A percentile compares a stretch with the other conserved stretches of the same genome.
These are phyloP conservation scores for Astrothelium macrocarpum DNA, from an alignment of 495 filamentous ascomycete genomes.

Conservation along the genomic window DNA sequence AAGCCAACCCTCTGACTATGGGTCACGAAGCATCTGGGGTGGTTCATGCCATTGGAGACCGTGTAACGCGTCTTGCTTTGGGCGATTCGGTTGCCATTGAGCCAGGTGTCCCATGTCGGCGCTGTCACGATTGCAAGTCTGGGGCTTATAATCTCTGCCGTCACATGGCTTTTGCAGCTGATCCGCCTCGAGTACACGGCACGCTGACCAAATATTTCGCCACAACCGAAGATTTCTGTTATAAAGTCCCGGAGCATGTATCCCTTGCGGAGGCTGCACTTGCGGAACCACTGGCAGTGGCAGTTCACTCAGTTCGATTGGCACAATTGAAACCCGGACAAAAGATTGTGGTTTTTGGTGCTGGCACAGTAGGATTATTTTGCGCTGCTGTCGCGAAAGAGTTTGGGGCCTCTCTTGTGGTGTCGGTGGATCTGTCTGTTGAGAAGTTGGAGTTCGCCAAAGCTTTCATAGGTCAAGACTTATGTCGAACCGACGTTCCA, in stretches of 20 bases:
- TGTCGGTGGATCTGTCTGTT: slow-evolving; percentile 15
- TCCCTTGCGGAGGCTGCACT: slow-evolving; percentile 17
- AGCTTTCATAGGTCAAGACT: not conserved
- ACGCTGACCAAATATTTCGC: slow-evolving; percentile 18
- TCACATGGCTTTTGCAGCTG: slow-evolving; percentile 21
- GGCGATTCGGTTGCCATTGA: slow-evolving; percentile 23
- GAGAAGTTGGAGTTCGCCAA: slow-evolving; percentile 16
- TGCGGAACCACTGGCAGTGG: slow-evolving; percentile 17
- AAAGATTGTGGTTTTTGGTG: slow-evolving; percentile 18
- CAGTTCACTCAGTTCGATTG: slow-evolving; percentile 14
- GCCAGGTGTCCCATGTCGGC: slow-evolving; percentile 24
- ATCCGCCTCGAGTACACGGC: slow-evolving; percentile 19
- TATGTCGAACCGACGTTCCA: slow-evolving; percentile 4
- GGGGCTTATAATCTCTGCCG: slow-evolving; percentile 24
- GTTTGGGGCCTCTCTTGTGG: slow-evolving; percentile 15
- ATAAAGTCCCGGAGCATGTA: slow-evolving; percentile 15
- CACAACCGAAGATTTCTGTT: slow-evolving; percentile 15
- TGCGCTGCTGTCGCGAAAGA: slow-evolving; percentile 16
- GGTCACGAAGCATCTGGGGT: slow-evolving; percentile 23
- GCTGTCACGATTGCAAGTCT: slow-evolving; percentile 17
- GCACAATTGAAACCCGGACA: slow-evolving; percentile 7
- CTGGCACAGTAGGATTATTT: slow-evolving; percentile 18
- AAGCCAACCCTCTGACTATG: too few relatives aligned
- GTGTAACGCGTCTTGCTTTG: slow-evolving; percentile 16
- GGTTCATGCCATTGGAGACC: slow-evolving; percentile 14